Base-by-base conservation (phyloP, 192 early-diverging fungal genomes). In the Nowakowskiella sp. region DNA sequence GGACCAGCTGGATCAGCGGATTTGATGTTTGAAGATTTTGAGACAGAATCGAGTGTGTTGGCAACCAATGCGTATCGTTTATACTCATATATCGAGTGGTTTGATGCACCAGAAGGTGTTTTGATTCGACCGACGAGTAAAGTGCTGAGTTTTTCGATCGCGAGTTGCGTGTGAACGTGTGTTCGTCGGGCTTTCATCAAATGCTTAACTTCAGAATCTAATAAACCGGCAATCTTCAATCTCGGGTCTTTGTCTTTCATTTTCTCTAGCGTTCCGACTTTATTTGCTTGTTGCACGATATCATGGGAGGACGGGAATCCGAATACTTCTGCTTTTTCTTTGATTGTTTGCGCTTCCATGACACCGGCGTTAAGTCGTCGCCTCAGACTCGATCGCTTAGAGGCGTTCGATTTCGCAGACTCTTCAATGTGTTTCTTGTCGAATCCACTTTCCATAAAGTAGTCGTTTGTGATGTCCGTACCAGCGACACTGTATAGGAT, bases 391-490 rank as follows among this genome's bases (percentile, higher is more conserved):
- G 36, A 13, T 39, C 19, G 13, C 13, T 39, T 39, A 19, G 19
- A 39, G 13, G 36, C 13, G 13, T 19, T 19, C 19, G 36, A 19
- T 39, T 19, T 13, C 13, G 36, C 13, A 19, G 36, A 19, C 19
- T 39, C 31, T 42, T 22, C 19, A 59, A 59, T 0, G n/a, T 9
- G 8, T 23, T 10, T 13, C 26, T 2, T 64, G 6, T 51, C 19
- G 49, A 7, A 8, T 16, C 63, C 64, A 66, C 49, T 45, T 25
- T 64, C 46, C 10, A 67, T 47, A 25, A 66, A 66, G 30, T 51
- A 68, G 44, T 70, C 68, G 50, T 54, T 59, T 10, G 64, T 67
- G 34, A 74, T 74, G 53, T 74, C 72, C 1, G 72, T 72, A 1
- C 72, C 72, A 44, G 49, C 52, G 10, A 72, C 69, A 7, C 58